Percentiles rank a stretch among this genome's conserved stretches.
These are phyloP conservation scores for Bipolaris zeicola DNA, from an alignment of 2,329 filamentous ascomycete species.

Conservation along the genomic window DNA sequence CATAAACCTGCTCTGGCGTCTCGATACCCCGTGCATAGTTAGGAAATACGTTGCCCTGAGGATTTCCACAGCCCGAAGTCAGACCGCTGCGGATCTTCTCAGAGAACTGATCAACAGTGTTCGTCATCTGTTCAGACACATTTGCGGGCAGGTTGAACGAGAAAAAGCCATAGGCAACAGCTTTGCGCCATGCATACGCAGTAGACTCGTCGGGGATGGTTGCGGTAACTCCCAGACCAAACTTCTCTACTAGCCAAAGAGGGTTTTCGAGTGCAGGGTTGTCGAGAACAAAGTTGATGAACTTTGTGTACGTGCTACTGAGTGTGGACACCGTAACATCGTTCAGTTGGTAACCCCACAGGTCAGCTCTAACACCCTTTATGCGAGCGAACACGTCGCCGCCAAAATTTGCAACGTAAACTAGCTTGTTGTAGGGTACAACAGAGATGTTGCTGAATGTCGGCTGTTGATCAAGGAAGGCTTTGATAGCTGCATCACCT, in stretches of 20 bases:
- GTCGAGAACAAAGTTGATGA: background rate
- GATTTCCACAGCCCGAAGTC: background rate
- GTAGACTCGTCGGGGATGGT: slow-evolving; percentile 17
- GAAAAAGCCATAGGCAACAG: slow-evolving; percentile 13
- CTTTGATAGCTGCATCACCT: slow-evolving; percentile 1
- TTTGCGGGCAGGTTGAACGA: slow-evolving; percentile 11
- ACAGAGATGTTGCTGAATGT: background rate
- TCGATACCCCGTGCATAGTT: slow-evolving; percentile 40
- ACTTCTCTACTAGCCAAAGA: background rate
- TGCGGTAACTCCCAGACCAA: background rate
- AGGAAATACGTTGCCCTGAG: slow-evolving; percentile 29
- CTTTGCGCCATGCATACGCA: slow-evolving; percentile 34
- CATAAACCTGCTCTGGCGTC: slow-evolving; percentile 35
- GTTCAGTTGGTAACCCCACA: slow-evolving; percentile 6
- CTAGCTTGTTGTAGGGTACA: slow-evolving; percentile 4
- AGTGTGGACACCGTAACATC: background rate
- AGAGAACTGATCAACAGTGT: background rate
- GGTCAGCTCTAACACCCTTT: slow-evolving; percentile 1
- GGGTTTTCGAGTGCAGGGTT: background rate
- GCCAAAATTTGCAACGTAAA: slow-evolving; percentile 3
- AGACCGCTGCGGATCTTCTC: background rate
- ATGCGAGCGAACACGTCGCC: slow-evolving; percentile 1
- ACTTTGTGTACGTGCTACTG: slow-evolving; percentile 1
- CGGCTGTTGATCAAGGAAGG: slow-evolving; percentile 1
- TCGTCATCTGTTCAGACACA: slow-evolving; percentile 1